These are phyloP conservation scores for Melastoma malabathricum DNA, from an alignment of 345 rosid species.

Conservation along the genomic window DNA sequence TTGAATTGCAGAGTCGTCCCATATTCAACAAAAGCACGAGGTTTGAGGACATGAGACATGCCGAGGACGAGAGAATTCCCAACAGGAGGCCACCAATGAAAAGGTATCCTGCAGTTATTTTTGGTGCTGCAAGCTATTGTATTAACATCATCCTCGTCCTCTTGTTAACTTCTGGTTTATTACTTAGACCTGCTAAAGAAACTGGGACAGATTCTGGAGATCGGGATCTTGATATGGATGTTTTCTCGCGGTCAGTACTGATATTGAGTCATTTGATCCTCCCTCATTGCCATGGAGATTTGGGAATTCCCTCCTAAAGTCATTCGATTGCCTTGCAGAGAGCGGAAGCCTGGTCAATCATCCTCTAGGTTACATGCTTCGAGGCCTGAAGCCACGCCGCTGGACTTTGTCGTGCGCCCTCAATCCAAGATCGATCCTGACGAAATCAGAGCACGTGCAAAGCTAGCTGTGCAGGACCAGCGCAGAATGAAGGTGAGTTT, in stretches of 20 bases:
- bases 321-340: conserved; percentile 24
- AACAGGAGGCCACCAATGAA: conserved; percentile 63
- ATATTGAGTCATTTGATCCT: conserved; percentile 1
- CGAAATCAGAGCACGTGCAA: conserved; percentile 71
- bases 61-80: conserved; percentile 66
- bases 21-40: conserved; percentile 96
- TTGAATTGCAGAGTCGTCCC: conserved; percentile 72
- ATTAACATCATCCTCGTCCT: neutral
- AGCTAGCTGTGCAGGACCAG: conserved; percentile 73
- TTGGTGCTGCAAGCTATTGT: neutral
- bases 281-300: neutral
- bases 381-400: conserved; percentile 90
- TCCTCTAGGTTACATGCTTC: conserved; percentile 58
- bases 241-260: conserved; percentile 38
- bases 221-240: conserved; percentile 31
- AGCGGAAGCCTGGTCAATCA: conserved; percentile 56
- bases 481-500: conserved; percentile 74
- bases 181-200: conserved; percentile 50
- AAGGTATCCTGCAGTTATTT: conserved; percentile 29
- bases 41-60: conserved; percentile 83
- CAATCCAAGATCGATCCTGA: conserved; percentile 95
- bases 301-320: neutral
- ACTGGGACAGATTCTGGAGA: conserved; percentile 73
- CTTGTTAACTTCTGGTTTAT: neutral
- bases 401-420: conserved; percentile 89